Base-by-base conservation (phyloP, 305 asterid species). In the Fraxinus albicans region DNA sequence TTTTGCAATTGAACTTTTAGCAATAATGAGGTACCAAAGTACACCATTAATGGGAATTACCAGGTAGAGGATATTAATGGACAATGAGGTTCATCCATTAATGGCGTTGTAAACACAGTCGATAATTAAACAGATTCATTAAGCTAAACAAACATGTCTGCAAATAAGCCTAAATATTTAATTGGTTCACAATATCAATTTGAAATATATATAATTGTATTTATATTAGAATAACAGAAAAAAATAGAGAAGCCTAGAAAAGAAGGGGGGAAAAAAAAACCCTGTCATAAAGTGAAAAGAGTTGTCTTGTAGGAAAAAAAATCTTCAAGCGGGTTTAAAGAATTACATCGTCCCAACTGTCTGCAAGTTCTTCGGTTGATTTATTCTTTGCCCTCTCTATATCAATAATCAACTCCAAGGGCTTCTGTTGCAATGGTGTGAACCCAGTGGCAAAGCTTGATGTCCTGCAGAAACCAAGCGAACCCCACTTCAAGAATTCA, bases 301-400 rank as follows among this genome's bases (percentile, higher is more conserved):
- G 34, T 25, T 2, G 13, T 65, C 33, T 3, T 12, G 35, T 25
- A 4, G 42, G 33, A 72, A 42, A 72, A 8, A 63, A 77, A 63
- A 77, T 12, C 55, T 47, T 12, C 2, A 47, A 34, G 79, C 42
- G 77, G 77, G 86, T 73, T 50, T 36, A 72, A 79, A 77, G 88
- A 27, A 83, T 90, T 86, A 94, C 99, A 86, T 96, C 99, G 85
- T 93, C 95, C 98, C 99, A 96, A 82, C 93, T 89, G 31, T 89
- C 98, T 72, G 95, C 93, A 40, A 96, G 94, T 84, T 92, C 94
- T 78, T 96, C 93, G 17, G 95, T 87, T 34, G 94, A 87, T 88
- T 92, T 94, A 79, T 77, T 73, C 87, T 92, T 91, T 29, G 94
- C 98, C 87, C 98, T 91, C 78, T 88, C 88, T n/a, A 94, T 74